Evolutionary conservation across 75 land plant species (phyloP), one percentile per base, ranked within the genome.

Genomic region (Pseudotsuga menziesii): DNA sequence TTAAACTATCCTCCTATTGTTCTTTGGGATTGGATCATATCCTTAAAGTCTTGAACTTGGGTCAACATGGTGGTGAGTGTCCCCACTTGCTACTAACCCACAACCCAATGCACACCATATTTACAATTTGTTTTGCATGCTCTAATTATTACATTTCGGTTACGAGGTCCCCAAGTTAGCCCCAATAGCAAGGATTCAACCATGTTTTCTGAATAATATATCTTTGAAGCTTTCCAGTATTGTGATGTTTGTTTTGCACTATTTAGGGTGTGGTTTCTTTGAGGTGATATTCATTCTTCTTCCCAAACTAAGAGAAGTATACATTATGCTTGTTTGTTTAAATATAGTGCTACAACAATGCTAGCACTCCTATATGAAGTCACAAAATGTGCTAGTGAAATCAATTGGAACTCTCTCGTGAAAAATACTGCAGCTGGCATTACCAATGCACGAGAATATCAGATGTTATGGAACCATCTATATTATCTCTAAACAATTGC

Each of bases 401-500:
- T 96, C 58, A 89, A 94, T 82, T 96, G 97, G 97, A 79, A 82
- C 36, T 77, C 55, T 8, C 77, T 96, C 67, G 93, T 83, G 20
- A 88, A 84, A 79, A 90, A 85, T 26, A 83, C 93, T 19, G 27
- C 87, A 11, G 92, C 97, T 11, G 99, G 99, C 76, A 96, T 96
- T 63, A 82, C 87, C 22, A 86, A 73, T 80, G 87, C 98, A 11
- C 80, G 86, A 54, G 99, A 96, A 81, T 96, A 92, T 75, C 99
- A 94, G 77, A 89, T 87, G 82, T 77, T 96, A 22, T 96, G 99
- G 99, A 80, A 93, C 12, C 92, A 89, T 77, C 78, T 96, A 58
- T 97, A 97, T 3, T 96, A 96, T 76, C 83, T 82, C 12, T 58
- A 81, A 4, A 39, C 77, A 7, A 74, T 96, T 55, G 36, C 61